Percentiles rank a stretch among this genome's conserved stretches.
phyloP scores from a whole-genome alignment of 139 green algal species.

The Ulvella scutata region DNA sequence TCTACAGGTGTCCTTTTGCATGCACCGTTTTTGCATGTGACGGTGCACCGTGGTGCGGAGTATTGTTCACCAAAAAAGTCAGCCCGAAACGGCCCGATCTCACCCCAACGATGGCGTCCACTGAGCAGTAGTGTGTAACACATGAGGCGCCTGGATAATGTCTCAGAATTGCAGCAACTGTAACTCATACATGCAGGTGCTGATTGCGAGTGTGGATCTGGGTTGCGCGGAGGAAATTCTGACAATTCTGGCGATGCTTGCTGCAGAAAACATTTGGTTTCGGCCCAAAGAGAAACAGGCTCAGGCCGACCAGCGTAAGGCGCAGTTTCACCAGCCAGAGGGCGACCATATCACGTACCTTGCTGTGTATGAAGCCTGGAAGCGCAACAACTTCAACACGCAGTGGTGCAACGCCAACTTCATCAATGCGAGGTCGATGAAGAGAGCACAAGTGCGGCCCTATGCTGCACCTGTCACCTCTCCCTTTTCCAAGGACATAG shows the following conservation, averaged over 20 bases:
- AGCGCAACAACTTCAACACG: slow-evolving; percentile 79
- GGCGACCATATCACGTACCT: slow-evolving; percentile 96
- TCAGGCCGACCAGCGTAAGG: slow-evolving; percentile 82
- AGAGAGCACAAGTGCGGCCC: slow-evolving; percentile 11
- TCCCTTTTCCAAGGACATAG: no score
- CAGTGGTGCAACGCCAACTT: slow-evolving; percentile 95
- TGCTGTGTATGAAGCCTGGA: slow-evolving; percentile 93
- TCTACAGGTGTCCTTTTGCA: no score
- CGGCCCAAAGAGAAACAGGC: slow-evolving; percentile 73
- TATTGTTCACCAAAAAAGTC: no score
- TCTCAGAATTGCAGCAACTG: no score
- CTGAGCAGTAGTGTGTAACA: not conserved
- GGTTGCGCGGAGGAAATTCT: slow-evolving; percentile 92
- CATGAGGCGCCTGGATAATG: no score
- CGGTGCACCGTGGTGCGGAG: no score
- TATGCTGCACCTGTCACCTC: not conserved
- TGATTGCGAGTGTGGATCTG: slow-evolving; percentile 92
- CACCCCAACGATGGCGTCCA: not conserved
- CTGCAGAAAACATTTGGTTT: slow-evolving; percentile 89
- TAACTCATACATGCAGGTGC: no score
- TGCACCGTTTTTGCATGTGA: no score
- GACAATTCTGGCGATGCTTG: slow-evolving; percentile 94
- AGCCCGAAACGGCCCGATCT: no score
- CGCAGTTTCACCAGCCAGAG: slow-evolving; percentile 92
- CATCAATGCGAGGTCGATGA: slow-evolving; percentile 38